Evolutionary conservation across 1,139 yeast species (phyloP), one percentile per base, ranked within the genome.

Genomic region (Taphrina communis): DNA sequence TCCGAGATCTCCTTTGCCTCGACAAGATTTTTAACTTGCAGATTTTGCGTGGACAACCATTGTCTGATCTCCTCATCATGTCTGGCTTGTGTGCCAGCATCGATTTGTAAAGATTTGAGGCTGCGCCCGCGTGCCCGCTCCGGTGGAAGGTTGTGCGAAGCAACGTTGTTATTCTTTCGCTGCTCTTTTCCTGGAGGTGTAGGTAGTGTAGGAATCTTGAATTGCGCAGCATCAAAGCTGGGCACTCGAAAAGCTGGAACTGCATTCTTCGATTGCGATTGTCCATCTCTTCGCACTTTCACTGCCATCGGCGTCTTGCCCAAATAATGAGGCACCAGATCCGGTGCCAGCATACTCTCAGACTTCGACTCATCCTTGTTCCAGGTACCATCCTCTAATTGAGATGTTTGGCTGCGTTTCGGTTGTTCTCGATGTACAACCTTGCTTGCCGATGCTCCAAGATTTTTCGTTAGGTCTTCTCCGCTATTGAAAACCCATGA

Each of bases 311-410:
- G 69, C 12, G 69, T 65, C n/a, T 65, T 57, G 44, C 69, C 69
- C n/a, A 65, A 53, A 46, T 58, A 65, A 25, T 65, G 69, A 6
- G 69, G 69, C 9, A 48, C 51, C n/a, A 65, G 69, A 17, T 65
- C 69, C n/a, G 62, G 63, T n/a, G 58, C 51, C 21, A 65, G n/a
- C 44, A 65, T 38, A 42, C 65, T 46, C 21, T 35, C 38, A n/a
- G 55, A 35, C 35, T 12, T 12, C 21, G 41, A 6, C 8, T 31
- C n/a, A 11, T 48, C n/a, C 35, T 21, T 17, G 21, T 63, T 56
- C 48, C 55, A 58, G 11, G 56, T 63, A 8, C 67, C 67, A 9
- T 63, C 67, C 21, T 63, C 67, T 35, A 63, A 35, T 48, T 55
- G 60, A 19, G 60, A 52, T 38, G 59, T 44, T 36, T 11, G 41